Evolutionary conservation across 495 filamentous ascomycete genomes (phyloP), one percentile per base, ranked within the genome.

Genomic region (Aspergillus wentii): DNA sequence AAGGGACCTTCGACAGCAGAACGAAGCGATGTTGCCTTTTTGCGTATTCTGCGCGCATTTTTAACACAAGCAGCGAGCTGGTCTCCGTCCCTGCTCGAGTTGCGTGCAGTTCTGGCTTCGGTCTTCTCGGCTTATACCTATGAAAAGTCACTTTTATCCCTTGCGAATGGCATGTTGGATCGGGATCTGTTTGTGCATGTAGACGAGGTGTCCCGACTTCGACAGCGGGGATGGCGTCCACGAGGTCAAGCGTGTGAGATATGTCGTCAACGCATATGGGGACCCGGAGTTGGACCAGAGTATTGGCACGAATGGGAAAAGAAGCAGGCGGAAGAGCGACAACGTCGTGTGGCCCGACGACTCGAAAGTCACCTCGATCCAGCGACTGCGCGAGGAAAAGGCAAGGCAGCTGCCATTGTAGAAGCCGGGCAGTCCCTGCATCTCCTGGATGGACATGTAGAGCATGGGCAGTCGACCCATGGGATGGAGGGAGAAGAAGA

Each of bases 101-200:
- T 98, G 9, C 83, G 94, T 17, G 73, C 78, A 28, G 89, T 96
- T 1, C 74, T 98, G 3, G 69, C 79, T 2, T 87, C 86, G 5
- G 88, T 98, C 30, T 98, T 98, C 60, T 82, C 91, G 2, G 90
- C 94, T 0, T 97, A 98, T 52, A 80, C 88, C 0, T 95, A 95
- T 56, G 94, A 97, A 57, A 82, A 86, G 49, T 86, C 84, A 3
- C 83, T 98, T 9, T 72, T 97, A 14, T 71, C 76, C 2, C 78
- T 98, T 10, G 86, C 94, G 8, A 91, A 89, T 58, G 75, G 79
- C 13, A 77, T 98, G 43, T 69, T 98, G 1, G 90, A 95, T 41
- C 83, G 89, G 44, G 88, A 94, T 51, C 72, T 95, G 13, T 98
- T 95, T 49, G 77, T 85, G 10, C 83, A 86, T 46, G 89, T 96